Evolutionary conservation across 2,329 filamentous ascomycete species (phyloP).

Genomic region (Daldinia eschscholtzii): DNA sequence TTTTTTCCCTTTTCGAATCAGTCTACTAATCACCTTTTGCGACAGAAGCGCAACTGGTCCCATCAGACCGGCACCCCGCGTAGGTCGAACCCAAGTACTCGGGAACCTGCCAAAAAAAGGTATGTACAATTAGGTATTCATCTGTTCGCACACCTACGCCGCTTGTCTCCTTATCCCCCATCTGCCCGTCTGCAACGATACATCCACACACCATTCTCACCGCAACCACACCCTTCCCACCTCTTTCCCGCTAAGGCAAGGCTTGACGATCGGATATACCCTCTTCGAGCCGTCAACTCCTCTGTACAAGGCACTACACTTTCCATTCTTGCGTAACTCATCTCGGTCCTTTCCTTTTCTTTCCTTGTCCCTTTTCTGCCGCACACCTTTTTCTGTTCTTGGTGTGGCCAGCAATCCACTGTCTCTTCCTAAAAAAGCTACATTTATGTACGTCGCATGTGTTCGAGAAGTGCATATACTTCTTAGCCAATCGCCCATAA

Average conservation of each 20-base stretch:
- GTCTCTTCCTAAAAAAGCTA: conserved; percentile 48
- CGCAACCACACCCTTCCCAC: conserved; percentile 44
- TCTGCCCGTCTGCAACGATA: conserved; percentile 54
- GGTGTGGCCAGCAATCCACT: conserved; percentile 49
- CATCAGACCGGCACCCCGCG: conserved; percentile 49
- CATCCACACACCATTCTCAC: conserved; percentile 51
- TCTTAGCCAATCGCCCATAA: conserved; percentile 47
- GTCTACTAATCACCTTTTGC: conserved; percentile 30
- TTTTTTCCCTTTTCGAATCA: conserved; percentile 24
- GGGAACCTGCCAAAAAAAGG: conserved; percentile 51
- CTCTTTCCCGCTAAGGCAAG: conserved; percentile 48
- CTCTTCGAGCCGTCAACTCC: conserved; percentile 52
- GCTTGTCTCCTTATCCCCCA: conserved; percentile 46
- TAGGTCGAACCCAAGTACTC: conserved; percentile 52
- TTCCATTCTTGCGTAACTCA: conserved; percentile 51
- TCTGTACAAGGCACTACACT: conserved; percentile 49
- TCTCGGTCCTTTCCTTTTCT: conserved; percentile 53
- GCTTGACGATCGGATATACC: conserved; percentile 51
- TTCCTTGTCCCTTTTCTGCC: conserved; percentile 51
- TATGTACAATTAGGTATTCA: conserved; percentile 45
- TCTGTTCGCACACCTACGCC: conserved; percentile 41
- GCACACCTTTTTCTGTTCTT: conserved; percentile 48
- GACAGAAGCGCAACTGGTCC: conserved; percentile 45
- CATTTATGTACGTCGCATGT: conserved; percentile 49
- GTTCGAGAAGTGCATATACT: conserved; percentile 48